phyloP scores from a whole-genome alignment of 2,329 filamentous ascomycete genomes.

The Aspergillus amoenus region DNA sequence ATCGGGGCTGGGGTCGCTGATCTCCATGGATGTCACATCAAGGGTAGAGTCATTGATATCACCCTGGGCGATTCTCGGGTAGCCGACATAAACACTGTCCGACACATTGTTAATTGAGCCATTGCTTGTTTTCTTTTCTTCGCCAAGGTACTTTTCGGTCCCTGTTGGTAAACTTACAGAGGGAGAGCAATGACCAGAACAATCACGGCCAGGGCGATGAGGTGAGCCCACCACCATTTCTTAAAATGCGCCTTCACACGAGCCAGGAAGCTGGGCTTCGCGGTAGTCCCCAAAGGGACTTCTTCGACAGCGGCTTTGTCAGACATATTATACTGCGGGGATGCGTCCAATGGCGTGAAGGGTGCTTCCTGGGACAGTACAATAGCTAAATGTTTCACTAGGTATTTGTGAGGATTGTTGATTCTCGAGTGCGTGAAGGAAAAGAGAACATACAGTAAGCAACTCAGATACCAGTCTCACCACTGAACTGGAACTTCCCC shows the following conservation, averaged over 20 bases:
- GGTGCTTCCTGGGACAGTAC: background rate
- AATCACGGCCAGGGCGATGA: slow-evolving; percentile 51
- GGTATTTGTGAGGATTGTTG: background rate
- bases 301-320: slow-evolving; percentile 27
- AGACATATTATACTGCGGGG: slow-evolving; percentile 9
- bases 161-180: slow-evolving; percentile 48
- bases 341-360: background rate
- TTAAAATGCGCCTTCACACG: slow-evolving; percentile 36
- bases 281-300: slow-evolving; percentile 1
- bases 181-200: slow-evolving; percentile 56
- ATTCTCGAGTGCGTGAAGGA: background rate
- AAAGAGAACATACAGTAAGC: background rate
- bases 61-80: slow-evolving; percentile 58
- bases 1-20: slow-evolving; percentile 51
- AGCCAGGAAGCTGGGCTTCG: slow-evolving; percentile 26
- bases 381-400: background rate
- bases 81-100: slow-evolving; percentile 56
- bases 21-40: slow-evolving; percentile 50
- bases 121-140: background rate
- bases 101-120: background rate
- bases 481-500: background rate
- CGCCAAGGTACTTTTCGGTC: background rate
- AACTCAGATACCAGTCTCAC: background rate
- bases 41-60: slow-evolving; percentile 55
- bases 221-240: slow-evolving; percentile 56